Base-by-base conservation (phyloP, 2,329 filamentous ascomycete genomes). In the Atkinsonella hypoxylon region DNA sequence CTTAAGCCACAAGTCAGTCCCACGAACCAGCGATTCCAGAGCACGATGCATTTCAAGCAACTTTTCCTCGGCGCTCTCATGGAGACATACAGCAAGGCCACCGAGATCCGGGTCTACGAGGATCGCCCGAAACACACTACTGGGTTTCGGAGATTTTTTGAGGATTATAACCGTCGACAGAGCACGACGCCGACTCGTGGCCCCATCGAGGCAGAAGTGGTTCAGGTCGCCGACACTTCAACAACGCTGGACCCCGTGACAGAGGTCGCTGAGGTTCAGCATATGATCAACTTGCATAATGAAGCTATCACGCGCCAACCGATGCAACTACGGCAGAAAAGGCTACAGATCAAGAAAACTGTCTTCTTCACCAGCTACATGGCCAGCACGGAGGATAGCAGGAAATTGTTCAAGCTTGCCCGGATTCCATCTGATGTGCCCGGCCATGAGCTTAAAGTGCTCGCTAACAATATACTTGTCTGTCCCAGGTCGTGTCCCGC, bases 301-400 rank as follows among this genome's bases (percentile, higher is more conserved):
- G 68, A 71, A 3, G 70, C 78, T 22, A 51, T 69, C 44, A 52
- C 54, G 8, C 61, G 60, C 22, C 59, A 64, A 45, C 56, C 67
- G 55, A 46, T 67, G 63, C 52, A 70, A 41, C 53, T 59, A 15
- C 67, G 66, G 26, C 65, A 65, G 45, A 64, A 68, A 40, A 70
- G 68, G 44, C 74, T 93, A 53, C 76, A 79, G 58, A 88, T 98
- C 64, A 89, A 87, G 66, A 90, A 90, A 63, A 88, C 82, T 1
- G 84, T 95, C 47, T 89, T 89, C 67, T 96, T 91, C 68, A 96
- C 93, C 1, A 89, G 88, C 47, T 97, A 98, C 67, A 80, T 95
- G 67, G 83, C 98, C 56, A 75, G 75, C 40, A 74, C 81, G 45
- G 73, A 78, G 26, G 87, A 93, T 64, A 84, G 83, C 2, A 79